phyloP scores from a whole-genome alignment of 768 basidiomycete species.

The Xerocomellus dryophilus region DNA sequence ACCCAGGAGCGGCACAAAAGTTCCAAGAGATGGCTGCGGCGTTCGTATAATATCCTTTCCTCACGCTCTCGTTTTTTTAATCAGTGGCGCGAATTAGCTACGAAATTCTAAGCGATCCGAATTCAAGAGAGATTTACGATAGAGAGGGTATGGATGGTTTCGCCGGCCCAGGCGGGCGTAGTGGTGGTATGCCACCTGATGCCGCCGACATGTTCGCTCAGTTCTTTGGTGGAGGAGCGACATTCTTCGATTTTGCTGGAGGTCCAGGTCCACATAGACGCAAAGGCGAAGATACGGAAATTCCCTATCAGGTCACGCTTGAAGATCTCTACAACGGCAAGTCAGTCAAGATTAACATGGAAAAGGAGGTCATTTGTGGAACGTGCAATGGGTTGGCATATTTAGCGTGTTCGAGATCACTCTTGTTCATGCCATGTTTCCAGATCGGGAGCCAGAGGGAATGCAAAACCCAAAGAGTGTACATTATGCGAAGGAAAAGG shows the following conservation, averaged over 20 bases:
- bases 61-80: conserved; percentile 3
- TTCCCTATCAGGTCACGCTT: conserved; percentile 80
- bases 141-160: conserved; percentile 68
- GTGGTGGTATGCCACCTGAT: conserved; percentile 45
- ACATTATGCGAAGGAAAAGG: conserved; percentile 82
- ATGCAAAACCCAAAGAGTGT: conserved; percentile 83
- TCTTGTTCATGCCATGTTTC: conserved; percentile 4
- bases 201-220: conserved; percentile 70
- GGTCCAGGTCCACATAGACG: conserved; percentile 44
- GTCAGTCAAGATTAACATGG: conserved; percentile 82
- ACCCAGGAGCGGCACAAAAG: conserved; percentile 75
- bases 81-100: conserved; percentile 48
- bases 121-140: conserved; percentile 72
- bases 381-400: conserved; percentile 71
- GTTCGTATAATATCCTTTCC: conserved; percentile 43
- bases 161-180: conserved; percentile 44
- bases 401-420: neutral
- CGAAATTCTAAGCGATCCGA: conserved; percentile 72
- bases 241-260: conserved; percentile 67
- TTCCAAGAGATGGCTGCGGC: conserved; percentile 91
- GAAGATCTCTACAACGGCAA: conserved; percentile 95
- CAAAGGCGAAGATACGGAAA: conserved; percentile 69
- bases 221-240: conserved; percentile 58
- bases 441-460: conserved; percentile 79
- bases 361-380: conserved; percentile 76